phyloP scores from a whole-genome alignment of 2,329 filamentous ascomycete genomes.

The Cladophialophora chaetospira region DNA sequence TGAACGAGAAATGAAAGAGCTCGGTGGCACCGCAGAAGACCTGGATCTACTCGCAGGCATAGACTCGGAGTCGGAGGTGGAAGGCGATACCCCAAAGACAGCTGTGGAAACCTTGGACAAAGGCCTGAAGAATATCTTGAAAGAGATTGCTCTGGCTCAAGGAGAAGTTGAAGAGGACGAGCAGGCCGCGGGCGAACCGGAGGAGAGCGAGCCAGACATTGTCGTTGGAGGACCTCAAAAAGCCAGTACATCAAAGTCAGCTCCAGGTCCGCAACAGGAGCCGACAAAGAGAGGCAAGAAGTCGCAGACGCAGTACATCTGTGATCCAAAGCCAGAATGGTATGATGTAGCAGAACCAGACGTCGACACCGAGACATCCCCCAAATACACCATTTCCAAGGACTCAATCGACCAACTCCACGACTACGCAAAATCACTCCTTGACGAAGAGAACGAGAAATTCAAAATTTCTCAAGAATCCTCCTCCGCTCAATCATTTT shows the following conservation, averaged over 20 bases:
- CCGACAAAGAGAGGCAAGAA: conserved; percentile 34
- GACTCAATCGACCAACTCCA: conserved; percentile 52
- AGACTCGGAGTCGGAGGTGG: conserved; percentile 51
- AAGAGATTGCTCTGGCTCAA: conserved; percentile 48
- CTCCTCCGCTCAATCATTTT: conserved; percentile 88
- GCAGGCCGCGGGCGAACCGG: conserved; percentile 42
- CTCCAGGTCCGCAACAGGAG: conserved; percentile 40
- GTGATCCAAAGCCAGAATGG: conserved; percentile 33
- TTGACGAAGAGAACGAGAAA: conserved; percentile 74
- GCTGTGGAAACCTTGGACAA: conserved; percentile 45
- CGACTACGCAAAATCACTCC: conserved; percentile 69
- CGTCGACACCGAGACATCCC: conserved; percentile 22
- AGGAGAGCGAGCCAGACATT: conserved; percentile 43
- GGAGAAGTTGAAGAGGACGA: conserved; percentile 35
- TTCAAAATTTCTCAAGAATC: conserved; percentile 73
- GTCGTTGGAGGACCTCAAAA: conserved; percentile 35
- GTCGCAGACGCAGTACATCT: conserved; percentile 27
- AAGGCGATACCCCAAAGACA: conserved; percentile 34
- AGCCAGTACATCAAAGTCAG: conserved; percentile 6
- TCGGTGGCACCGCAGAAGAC: conserved; percentile 54
- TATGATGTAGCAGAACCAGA: conserved; percentile 27
- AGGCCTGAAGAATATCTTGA: conserved; percentile 38
- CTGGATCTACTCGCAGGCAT: conserved; percentile 48
- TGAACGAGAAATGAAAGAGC: conserved; percentile 47
- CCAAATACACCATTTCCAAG: conserved; percentile 25